These are phyloP conservation scores for Trichoderma brevicompactum DNA, from an alignment of 2,329 filamentous ascomycete genomes.

Conservation along the genomic window DNA sequence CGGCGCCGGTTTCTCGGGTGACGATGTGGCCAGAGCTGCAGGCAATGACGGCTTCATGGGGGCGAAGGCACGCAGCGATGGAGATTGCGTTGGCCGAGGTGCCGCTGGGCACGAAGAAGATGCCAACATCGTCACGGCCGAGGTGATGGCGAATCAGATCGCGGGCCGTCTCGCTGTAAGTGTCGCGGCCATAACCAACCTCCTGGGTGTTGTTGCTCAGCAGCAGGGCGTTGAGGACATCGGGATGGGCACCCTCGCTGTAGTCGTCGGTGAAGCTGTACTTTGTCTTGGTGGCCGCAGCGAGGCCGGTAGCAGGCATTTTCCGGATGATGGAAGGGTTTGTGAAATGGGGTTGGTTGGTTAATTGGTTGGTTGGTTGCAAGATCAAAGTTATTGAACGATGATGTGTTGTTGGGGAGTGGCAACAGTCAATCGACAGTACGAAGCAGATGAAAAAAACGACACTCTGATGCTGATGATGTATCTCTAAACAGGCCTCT, in stretches of 20 bases:
- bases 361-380: too few species aligned
- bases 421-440: neutral
- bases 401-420: too few species aligned
- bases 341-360: too few species aligned
- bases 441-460: too few species aligned
- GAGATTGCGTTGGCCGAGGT: slow-evolving; percentile 58
- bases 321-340: neutral
- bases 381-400: too few species aligned
- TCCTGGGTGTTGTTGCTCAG: slow-evolving; percentile 52
- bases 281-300: slow-evolving; percentile 29
- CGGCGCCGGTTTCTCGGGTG: slow-evolving; percentile 54
- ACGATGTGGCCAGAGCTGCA: slow-evolving; percentile 55
- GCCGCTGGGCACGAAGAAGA: slow-evolving; percentile 57
- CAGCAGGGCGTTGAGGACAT: slow-evolving; percentile 52
- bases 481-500: neutral
- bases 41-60: slow-evolving; percentile 57
- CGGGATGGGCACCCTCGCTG: slow-evolving; percentile 56
- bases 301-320: slow-evolving; percentile 20
- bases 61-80: slow-evolving; percentile 55
- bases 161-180: slow-evolving; percentile 49
- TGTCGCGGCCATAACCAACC: slow-evolving; percentile 52
- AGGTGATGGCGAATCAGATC: slow-evolving; percentile 47
- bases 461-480: neutral
- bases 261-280: slow-evolving; percentile 58
- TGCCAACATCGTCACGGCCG: slow-evolving; percentile 47